Percentiles rank a stretch among this genome's conserved stretches.
These are phyloP conservation scores for Lepraria neglecta DNA, from an alignment of 495 filamentous ascomycete species.

Conservation along the genomic window DNA sequence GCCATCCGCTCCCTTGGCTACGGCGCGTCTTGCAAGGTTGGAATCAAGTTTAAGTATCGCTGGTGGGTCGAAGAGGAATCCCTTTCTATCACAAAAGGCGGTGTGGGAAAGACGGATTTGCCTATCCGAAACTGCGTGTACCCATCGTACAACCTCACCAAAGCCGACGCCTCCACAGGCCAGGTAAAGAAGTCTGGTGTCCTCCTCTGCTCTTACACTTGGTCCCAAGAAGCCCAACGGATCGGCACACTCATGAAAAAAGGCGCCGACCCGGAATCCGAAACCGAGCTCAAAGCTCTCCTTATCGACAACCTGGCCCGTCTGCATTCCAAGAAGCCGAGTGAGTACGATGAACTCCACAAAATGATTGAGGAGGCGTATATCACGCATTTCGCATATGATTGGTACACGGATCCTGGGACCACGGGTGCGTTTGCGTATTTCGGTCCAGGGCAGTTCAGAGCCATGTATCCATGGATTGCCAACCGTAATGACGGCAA, in stretches of 20 bases:
- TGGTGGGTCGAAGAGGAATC: conserved; percentile 27
- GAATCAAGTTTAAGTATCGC: conserved; percentile 24
- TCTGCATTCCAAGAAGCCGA: conserved; percentile 6
- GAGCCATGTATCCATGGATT: conserved; percentile 29
- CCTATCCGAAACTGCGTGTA: conserved; percentile 39
- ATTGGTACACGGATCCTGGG: conserved; percentile 36
- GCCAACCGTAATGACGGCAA: conserved; percentile 25
- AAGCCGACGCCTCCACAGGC: conserved; percentile 15
- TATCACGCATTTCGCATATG: conserved; percentile 32
- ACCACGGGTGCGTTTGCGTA: conserved; percentile 42
- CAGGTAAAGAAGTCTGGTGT: conserved; percentile 28
- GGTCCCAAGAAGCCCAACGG: conserved; percentile 38
- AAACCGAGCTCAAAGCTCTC: conserved; percentile 30
- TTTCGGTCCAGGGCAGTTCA: conserved; percentile 42
- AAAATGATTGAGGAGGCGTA: conserved; percentile 23
- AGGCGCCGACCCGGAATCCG: conserved; percentile 7
- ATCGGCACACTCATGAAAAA: conserved; percentile 32
- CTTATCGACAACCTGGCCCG: conserved; percentile 28
- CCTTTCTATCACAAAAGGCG: conserved; percentile 31
- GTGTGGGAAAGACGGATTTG: conserved; percentile 35
- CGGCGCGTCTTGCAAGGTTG: conserved; percentile 29
- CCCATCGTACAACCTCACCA: conserved; percentile 37
- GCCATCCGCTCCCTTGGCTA: conserved; percentile 29
- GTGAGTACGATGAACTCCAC: conserved; percentile 10
- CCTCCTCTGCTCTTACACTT: conserved; percentile 41